Evolutionary conservation across 208 protist species (phyloP), one percentile per base, ranked within the genome.

Genomic region (Acanthamoeba triangularis): DNA sequence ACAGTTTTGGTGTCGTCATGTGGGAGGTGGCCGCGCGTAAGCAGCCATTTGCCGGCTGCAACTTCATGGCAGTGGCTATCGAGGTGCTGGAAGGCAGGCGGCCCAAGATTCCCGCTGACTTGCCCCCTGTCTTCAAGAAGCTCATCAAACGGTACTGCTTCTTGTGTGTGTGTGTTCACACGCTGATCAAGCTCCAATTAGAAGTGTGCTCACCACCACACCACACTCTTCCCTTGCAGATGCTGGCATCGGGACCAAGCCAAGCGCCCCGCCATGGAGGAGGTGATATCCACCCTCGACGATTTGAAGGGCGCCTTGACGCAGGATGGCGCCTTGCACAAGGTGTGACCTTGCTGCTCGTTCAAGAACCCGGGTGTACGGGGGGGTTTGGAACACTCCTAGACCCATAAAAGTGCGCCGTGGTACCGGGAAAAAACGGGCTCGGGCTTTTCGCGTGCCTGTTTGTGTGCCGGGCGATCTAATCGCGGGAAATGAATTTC

Each of bases 1-100:
- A 80, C n/a, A 80, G 61, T 30, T 94, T 94, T n/a, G 90, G 90
- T 13, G 80, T 94, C 3, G 41, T 80, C 61, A 41, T 94, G 56
- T 72, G 61, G 90, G 90, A 94, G 90, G 28, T 94, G 52, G 33
- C 49, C 14, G 16, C 85, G 56, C 23, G 85, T 8, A 59, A 92
- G 56, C 52, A 69, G 84, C 84, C 84, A 1, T 91, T 54, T 13
- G 84, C 52, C 44, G 76, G 76, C 14, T 28, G 56, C 84, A 91
- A 91, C 84, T 91, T 91, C 84, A 91, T 91, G 84, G 84, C n/a
- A 1, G 84, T 91, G 25, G 25, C 84, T 7, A 28, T 91, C 30
- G 56, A 91, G 5, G 84, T 91, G 47, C 56, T 91, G 10, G 84
- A 91, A n/a, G 84, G 84, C 44, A 67, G 41, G 44, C 49, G 84